A percentile compares a stretch with the other conserved stretches of the same genome.
phyloP scores from a whole-genome alignment of 2,329 filamentous ascomycete species.

The Elsinoe fawcettii region DNA sequence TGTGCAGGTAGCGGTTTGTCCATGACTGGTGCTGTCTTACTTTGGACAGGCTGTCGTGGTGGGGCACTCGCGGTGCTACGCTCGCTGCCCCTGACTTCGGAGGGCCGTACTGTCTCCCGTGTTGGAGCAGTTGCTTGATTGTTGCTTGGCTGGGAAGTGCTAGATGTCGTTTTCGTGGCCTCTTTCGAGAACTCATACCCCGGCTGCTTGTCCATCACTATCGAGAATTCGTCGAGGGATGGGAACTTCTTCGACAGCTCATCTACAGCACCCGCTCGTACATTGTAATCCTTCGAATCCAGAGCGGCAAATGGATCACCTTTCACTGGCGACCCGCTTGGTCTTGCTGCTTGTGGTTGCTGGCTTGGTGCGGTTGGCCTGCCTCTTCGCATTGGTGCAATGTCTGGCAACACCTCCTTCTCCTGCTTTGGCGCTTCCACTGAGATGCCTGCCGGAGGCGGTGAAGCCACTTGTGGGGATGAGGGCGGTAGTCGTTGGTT shows the following conservation, averaged over 20 bases:
- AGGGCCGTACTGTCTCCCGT: not conserved
- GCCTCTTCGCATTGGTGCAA: slow-evolving; percentile 88
- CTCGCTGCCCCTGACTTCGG: slow-evolving; percentile 51
- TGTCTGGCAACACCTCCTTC: slow-evolving; percentile 71
- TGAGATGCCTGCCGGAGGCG: slow-evolving; percentile 30
- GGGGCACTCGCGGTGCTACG: slow-evolving; percentile 48
- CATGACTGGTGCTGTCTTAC: slow-evolving; percentile 23
- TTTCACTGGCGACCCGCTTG: slow-evolving; percentile 46
- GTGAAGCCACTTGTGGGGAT: slow-evolving; percentile 45
- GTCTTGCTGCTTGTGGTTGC: slow-evolving; percentile 32
- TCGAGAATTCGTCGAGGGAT: slow-evolving; percentile 83
- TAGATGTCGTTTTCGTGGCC: not conserved
- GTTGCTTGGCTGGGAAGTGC: slow-evolving; percentile 30
- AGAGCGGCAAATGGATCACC: slow-evolving; percentile 88
- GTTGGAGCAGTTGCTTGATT: slow-evolving; percentile 38
- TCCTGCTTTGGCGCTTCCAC: slow-evolving; percentile 53
- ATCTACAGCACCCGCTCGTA: slow-evolving; percentile 52
- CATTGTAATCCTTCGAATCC: slow-evolving; percentile 55
- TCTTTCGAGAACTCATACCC: slow-evolving; percentile 65
- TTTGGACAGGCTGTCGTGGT: not conserved
- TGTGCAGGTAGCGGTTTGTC: slow-evolving; percentile 31
- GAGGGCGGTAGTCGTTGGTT: slow-evolving; percentile 53
- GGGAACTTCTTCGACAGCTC: slow-evolving; percentile 82
- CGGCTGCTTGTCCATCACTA: slow-evolving; percentile 73
- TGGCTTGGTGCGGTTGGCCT: slow-evolving; percentile 53